A percentile compares a stretch with the other conserved stretches of the same genome.
Conservation (phyloP, 768 basidiomycete genomes). For the Termitomyces sp. region DNA sequence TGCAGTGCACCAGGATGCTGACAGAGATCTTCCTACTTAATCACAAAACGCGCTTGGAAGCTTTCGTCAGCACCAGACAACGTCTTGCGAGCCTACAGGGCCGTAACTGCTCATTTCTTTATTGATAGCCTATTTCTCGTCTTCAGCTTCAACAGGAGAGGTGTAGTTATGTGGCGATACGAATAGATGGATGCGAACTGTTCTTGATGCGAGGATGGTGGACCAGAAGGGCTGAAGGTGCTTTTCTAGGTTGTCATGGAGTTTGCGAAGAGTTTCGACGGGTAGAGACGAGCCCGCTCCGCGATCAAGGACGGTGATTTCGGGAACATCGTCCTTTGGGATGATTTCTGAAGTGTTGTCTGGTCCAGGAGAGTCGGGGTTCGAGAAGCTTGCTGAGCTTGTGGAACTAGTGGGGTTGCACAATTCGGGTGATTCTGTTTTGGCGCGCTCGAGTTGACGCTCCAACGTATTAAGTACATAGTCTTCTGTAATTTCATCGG, state of each 20-base stretch:
- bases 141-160: conserved; percentile 16
- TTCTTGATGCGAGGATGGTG: conserved; percentile 60
- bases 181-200: conserved; percentile 61
- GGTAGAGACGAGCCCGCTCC: conserved; percentile 16
- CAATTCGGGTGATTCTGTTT: conserved; percentile 20
- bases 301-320: neutral
- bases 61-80: conserved; percentile 60
- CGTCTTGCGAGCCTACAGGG: conserved; percentile 47
- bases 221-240: conserved; percentile 83
- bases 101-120: conserved; percentile 26
- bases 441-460: conserved; percentile 39
- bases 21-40: conserved; percentile 70
- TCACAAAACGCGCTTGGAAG: conserved; percentile 58
- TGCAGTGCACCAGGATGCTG: conserved; percentile 54
- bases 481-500: conserved; percentile 58
- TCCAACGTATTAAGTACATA: conserved; percentile 55
- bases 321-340: neutral
- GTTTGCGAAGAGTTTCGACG: conserved; percentile 37
- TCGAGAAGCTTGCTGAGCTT: conserved; percentile 18
- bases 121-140: conserved; percentile 24
- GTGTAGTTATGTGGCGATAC: conserved; percentile 30
- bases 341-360: neutral
- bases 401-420: neutral
- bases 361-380: conserved; percentile 1
- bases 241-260: conserved; percentile 73